Conservation (phyloP, 345 rosid species). For the Eucalyptus lansdowneana region DNA sequence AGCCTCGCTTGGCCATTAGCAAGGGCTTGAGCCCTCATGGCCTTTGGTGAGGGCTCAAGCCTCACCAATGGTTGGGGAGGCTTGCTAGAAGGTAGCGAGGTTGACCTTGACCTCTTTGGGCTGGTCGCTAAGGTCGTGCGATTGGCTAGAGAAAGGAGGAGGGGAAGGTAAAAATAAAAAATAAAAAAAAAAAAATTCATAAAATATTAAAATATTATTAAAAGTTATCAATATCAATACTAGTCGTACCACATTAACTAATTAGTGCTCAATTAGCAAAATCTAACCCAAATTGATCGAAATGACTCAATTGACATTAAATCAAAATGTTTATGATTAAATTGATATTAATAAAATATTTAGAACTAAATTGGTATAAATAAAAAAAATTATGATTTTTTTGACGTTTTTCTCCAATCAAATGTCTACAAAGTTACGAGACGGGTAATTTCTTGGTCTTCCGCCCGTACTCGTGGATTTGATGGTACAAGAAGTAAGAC, state of each 20-base stretch:
- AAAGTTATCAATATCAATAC: fast-evolving
- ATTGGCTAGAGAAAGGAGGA: fast-evolving
- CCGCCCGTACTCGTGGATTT: neutral
- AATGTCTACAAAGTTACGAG: too few species aligned
- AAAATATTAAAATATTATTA: too few species aligned
- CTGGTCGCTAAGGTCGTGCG: fast-evolving
- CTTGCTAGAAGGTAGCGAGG: too few species aligned
- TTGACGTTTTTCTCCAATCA: fast-evolving
- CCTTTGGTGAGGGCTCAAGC: too few species aligned
- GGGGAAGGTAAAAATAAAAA: fast-evolving
- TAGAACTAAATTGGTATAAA: too few species aligned
- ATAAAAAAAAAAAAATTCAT: fast-evolving
- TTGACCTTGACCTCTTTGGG: too few species aligned
- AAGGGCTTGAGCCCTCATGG: too few species aligned
- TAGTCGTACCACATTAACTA: fast-evolving
- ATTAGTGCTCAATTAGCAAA: fast-evolving
- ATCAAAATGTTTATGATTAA: too few species aligned
- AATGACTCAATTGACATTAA: fast-evolving
- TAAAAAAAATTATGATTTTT: too few species aligned
- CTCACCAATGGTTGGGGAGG: too few species aligned
- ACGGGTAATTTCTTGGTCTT: neutral
- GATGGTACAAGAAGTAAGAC: neutral
- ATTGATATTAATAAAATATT: too few species aligned
- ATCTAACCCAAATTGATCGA: fast-evolving
- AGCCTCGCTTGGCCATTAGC: fast-evolving